These are phyloP conservation scores for Trypanosoma lewisi DNA, from an alignment of 208 protist species.

Conservation along the genomic window DNA sequence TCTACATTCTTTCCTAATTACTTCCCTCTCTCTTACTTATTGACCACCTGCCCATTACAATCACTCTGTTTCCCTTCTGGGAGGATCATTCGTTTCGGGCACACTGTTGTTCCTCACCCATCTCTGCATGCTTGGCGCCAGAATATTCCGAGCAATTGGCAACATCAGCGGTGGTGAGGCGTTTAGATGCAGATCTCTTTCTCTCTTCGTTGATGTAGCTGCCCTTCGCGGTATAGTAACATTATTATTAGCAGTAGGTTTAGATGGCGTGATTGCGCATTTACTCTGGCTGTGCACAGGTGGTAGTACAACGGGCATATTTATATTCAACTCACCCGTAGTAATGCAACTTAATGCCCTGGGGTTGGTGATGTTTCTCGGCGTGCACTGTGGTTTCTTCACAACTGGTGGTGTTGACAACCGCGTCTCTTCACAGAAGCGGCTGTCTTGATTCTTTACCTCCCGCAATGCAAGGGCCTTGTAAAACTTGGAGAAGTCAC, in stretches of 20 bases:
- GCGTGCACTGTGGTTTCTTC: too few species aligned
- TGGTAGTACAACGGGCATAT: not conserved
- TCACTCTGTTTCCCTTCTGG: not conserved
- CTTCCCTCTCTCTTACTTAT: not conserved
- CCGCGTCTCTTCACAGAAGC: not conserved
- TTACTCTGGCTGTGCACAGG: not conserved
- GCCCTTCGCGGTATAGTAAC: not conserved
- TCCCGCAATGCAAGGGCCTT: conserved; percentile 52
- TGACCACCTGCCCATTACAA: not conserved
- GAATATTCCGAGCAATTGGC: too few species aligned
- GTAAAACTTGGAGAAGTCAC: conserved; percentile 70
- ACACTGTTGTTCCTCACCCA: not conserved
- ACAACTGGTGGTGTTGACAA: too few species aligned
- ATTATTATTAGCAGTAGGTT: too few species aligned
- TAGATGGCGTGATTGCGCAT: too few species aligned
- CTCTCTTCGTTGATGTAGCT: not conserved
- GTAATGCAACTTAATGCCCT: not conserved
- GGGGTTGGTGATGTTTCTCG: too few species aligned
- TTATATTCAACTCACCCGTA: not conserved
- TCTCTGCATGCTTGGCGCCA: not conserved
- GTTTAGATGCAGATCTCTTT: not conserved
- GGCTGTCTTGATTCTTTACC: conserved; percentile 34
- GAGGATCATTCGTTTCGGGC: not conserved
- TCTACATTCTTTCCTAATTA: not conserved
- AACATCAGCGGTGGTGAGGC: not conserved